Conservation (phyloP, 805 yeast genomes). For the Metschnikowia orientalis region DNA sequence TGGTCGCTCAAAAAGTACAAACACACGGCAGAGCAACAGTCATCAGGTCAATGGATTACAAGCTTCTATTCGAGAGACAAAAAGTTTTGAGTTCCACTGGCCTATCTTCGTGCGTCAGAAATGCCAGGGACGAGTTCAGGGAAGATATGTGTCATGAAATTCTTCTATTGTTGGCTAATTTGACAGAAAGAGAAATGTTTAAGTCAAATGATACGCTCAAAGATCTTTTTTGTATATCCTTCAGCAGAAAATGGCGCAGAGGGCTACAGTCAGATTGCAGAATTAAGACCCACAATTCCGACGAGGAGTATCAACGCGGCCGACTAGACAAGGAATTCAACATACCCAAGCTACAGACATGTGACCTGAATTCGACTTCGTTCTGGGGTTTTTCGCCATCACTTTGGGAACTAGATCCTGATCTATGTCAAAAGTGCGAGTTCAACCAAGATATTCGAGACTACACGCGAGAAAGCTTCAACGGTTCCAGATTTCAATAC, state of each 20-base stretch:
- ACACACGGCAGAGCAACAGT: constrained; percentile 66
- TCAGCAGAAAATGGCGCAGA: constrained; percentile 57
- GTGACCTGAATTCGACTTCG: constrained; percentile 17
- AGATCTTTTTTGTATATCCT: constrained; percentile 50
- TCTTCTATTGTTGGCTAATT: constrained; percentile 57
- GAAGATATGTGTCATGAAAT: constrained; percentile 80
- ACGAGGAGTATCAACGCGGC: constrained; percentile 25
- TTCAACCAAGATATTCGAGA: constrained; percentile 35
- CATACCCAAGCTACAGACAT: constrained; percentile 32
- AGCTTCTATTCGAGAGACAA: constrained; percentile 50
- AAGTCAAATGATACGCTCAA: constrained; percentile 46
- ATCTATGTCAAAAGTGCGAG: constrained; percentile 43
- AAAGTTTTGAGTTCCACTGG: constrained; percentile 59
- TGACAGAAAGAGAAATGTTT: constrained; percentile 51
- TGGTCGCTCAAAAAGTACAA: constrained; percentile 66
- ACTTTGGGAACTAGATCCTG: constrained; percentile 45
- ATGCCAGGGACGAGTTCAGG: constrained; percentile 64
- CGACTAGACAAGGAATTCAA: constrained; percentile 30
- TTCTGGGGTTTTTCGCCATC: constrained; percentile 37
- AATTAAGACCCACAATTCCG: constrained; percentile 1
- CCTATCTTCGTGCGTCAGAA: constrained; percentile 59
- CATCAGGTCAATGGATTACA: constrained; percentile 49
- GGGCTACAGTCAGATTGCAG: constrained; percentile 35
- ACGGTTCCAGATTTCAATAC: constrained; percentile 56
- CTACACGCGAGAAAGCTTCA: constrained; percentile 21